Evolutionary conservation across 73 alveolate species (phyloP).

Genomic region (Urostyla sp.): DNA sequence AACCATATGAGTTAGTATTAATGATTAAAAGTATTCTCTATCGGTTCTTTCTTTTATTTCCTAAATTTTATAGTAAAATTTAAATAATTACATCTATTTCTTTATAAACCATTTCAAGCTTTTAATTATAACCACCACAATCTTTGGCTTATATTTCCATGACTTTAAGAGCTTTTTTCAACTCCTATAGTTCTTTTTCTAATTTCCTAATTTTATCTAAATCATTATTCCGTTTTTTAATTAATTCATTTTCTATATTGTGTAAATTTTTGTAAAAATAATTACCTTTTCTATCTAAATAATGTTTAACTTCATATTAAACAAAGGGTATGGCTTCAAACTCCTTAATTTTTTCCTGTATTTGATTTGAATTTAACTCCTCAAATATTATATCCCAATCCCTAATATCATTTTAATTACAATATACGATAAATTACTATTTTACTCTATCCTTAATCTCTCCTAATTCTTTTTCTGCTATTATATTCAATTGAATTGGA

Average conservation of each 20-base stretch:
- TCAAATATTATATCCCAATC: conserved; percentile 22
- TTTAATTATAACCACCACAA: background rate
- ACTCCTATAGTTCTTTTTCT: background rate
- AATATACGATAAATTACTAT: background rate
- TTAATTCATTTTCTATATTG: conserved; percentile 13
- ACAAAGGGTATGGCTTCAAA: conserved; percentile 21
- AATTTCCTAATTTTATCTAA: background rate
- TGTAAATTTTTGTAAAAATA: too few species aligned
- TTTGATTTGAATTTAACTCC: conserved; percentile 10
- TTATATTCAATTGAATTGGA: background rate
- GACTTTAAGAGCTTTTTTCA: background rate
- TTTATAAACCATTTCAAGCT: background rate
- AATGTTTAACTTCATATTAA: background rate
- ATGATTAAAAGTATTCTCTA: conserved; percentile 1
- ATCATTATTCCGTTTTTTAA: conserved; percentile 20
- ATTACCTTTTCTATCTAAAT: conserved; percentile 9
- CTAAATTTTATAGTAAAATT: background rate
- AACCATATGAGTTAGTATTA: conserved; percentile 20
- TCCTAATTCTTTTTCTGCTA: conserved; percentile 13
- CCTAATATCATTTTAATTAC: too few species aligned
- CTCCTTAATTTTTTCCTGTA: background rate
- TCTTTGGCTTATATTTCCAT: background rate
- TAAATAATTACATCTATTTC: too few species aligned
- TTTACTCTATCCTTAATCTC: background rate
- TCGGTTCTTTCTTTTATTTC: conserved; percentile 18